These are phyloP conservation scores for Fusarium fujikuroi DNA, from an alignment of 2,329 filamentous ascomycete species.

Conservation along the genomic window DNA sequence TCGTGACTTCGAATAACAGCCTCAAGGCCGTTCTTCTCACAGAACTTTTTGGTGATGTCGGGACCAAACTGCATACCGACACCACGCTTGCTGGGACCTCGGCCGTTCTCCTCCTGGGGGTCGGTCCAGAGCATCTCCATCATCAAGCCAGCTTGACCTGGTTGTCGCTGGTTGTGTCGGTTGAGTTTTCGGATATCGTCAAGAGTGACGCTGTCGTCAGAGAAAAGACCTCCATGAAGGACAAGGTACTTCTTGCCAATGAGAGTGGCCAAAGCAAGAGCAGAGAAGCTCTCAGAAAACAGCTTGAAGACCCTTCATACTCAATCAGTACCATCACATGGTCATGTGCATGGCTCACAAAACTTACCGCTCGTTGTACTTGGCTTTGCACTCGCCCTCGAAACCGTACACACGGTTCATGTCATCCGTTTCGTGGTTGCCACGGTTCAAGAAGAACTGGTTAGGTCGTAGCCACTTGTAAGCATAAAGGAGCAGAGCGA, in stretches of 20 bases:
- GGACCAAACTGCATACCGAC: conserved; percentile 97
- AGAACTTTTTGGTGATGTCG: conserved; percentile 95
- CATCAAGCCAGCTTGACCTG: conserved; percentile 94
- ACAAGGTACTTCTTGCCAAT: conserved; percentile 92
- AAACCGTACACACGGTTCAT: conserved; percentile 99
- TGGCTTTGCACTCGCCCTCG: conserved; percentile 97
- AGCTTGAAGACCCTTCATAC: conserved; percentile 83
- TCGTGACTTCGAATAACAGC: conserved; percentile 98
- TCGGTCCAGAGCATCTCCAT: conserved; percentile 99
- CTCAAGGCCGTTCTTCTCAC: conserved; percentile 92
- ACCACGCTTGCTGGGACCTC: conserved; percentile 94
- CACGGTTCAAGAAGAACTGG: conserved; percentile 93
- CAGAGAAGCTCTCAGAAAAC: conserved; percentile 98
- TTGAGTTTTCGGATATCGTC: conserved; percentile 95
- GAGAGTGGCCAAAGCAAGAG: conserved; percentile 88
- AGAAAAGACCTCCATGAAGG: conserved; percentile 94
- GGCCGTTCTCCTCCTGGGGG: conserved; percentile 84
- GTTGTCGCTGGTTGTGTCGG: conserved; percentile 89
- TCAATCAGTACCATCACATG: conserved; percentile 7
- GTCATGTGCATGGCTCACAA: background rate
- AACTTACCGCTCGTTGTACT: conserved; percentile 84
- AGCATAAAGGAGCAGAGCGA: conserved; percentile 90
- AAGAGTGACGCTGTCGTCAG: conserved; percentile 89
- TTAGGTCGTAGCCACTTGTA: conserved; percentile 95
- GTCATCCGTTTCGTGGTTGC: conserved; percentile 98